Evolutionary conservation across 805 yeast genomes (phyloP), one percentile per base, ranked within the genome.

Genomic region (Saccharomycopsis capsularis): DNA sequence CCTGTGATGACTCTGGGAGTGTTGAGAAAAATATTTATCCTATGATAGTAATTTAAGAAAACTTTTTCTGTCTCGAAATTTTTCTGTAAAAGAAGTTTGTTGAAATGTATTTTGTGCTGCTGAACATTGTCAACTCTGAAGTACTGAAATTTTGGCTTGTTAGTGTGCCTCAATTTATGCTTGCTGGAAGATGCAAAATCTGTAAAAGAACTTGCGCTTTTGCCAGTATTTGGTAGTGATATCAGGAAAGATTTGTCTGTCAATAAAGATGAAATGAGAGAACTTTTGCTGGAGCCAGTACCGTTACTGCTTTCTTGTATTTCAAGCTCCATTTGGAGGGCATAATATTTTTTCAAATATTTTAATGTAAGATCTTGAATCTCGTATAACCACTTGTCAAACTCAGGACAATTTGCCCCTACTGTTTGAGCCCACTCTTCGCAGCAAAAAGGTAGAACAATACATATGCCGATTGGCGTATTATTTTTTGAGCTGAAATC

Each of bases 331-430:
- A 37, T 49, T 25, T 52, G 55, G 21, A 38, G 21, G 19, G 22
- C 24, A n/a, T 46, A 52, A 29, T 50, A 50, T 24, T 37, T 39
- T 38, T 50, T 49, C 43, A 52, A 46, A 29, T 50, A 52, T 38
- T 52, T 52, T 4, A 50, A 39, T 22, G 53, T 44, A 18, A 52
- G 32, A 32, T 52, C 55, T 35, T 52, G 55, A 21, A 52, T 43
- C 32, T 52, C 55, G 34, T 50, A 52, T 9, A 52, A 34, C 55
- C 55, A 52, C 32, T 50, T 49, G 24, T 50, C 53, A 39, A 52
- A 52, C 23, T 52, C 55, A 19, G 34, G 44, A 32, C 34, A 51
- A 35, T 52, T 52, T 3, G 54, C 29, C 16, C 54, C 53, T 3
- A 52, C 54, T 6, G 53, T 50, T 24, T 40, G 43, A 9, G 43